phyloP scores from a whole-genome alignment of 768 basidiomycete species.

The Dendrothele bispora region DNA sequence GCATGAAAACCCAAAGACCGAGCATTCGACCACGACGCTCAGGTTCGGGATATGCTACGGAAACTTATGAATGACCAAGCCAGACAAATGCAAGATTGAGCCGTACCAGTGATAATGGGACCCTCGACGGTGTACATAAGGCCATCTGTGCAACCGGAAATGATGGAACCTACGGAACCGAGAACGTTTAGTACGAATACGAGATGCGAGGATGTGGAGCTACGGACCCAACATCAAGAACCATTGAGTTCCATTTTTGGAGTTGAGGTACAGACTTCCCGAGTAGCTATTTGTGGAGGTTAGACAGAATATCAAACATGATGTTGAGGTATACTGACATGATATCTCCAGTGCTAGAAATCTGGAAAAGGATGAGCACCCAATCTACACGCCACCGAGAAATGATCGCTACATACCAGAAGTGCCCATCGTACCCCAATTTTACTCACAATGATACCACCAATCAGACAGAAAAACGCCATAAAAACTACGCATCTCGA shows the following conservation, averaged over 20 bases:
- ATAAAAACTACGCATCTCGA: constrained; percentile 22
- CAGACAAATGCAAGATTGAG: background rate
- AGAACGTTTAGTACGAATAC: background rate
- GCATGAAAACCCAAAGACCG: constrained; percentile 33
- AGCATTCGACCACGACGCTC: constrained; percentile 32
- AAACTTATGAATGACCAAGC: background rate
- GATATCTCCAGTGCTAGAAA: constrained; percentile 31
- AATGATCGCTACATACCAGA: constrained; percentile 14
- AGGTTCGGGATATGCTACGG: constrained; percentile 31
- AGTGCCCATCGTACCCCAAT: constrained; percentile 28
- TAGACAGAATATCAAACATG: no score
- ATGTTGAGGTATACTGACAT: constrained; percentile 25
- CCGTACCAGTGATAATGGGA: constrained; percentile 30
- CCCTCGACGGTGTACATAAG: constrained; percentile 33
- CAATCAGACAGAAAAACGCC: constrained; percentile 28
- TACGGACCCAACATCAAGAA: constrained; percentile 29
- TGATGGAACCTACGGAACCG: constrained; percentile 22
- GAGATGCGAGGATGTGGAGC: background rate
- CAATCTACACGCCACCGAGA: background rate
- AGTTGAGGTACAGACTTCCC: constrained; percentile 32
- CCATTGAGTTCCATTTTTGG: constrained; percentile 34
- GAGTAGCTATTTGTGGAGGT: constrained; percentile 31
- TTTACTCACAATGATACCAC: constrained; percentile 31
- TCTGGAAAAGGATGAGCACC: constrained; percentile 10
- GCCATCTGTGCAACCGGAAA: constrained; percentile 30